These are phyloP conservation scores for Ceratocystis lukuohia DNA, from an alignment of 2,329 filamentous ascomycete genomes.

Conservation along the genomic window DNA sequence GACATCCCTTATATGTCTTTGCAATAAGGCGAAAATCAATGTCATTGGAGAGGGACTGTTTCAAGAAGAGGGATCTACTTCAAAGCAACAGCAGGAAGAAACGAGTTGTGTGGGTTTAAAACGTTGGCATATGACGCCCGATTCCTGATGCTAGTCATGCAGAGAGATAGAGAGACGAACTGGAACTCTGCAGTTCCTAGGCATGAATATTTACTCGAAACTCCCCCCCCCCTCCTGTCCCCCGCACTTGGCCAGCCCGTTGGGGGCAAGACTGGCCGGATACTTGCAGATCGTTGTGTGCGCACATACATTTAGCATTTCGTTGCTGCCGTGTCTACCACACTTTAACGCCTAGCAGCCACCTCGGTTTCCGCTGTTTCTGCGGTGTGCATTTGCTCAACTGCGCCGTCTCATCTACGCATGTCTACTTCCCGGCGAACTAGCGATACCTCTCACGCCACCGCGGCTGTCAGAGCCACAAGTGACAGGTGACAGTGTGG, in stretches of 20 bases:
- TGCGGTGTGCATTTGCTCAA: neutral
- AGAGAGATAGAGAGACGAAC: neutral
- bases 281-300: neutral
- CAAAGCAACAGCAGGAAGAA: neutral
- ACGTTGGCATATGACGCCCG: neutral
- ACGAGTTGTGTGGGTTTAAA: neutral
- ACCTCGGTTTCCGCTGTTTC: neutral
- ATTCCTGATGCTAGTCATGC: neutral
- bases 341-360: neutral
- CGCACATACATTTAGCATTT: neutral
- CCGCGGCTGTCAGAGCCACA: neutral
- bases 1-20: neutral
- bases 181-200: neutral
- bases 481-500: neutral
- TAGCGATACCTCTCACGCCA: neutral
- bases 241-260: neutral
- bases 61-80: slow-evolving; percentile 1
- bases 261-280: neutral
- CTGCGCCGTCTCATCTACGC: neutral
- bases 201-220: neutral
- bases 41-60: slow-evolving; percentile 1
- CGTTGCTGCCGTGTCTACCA: neutral
- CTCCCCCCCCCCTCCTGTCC: neutral
- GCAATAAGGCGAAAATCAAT: neutral
- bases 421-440: neutral